phyloP scores from a whole-genome alignment of 2,329 filamentous ascomycete genomes.

The Verticillium klebahnii region DNA sequence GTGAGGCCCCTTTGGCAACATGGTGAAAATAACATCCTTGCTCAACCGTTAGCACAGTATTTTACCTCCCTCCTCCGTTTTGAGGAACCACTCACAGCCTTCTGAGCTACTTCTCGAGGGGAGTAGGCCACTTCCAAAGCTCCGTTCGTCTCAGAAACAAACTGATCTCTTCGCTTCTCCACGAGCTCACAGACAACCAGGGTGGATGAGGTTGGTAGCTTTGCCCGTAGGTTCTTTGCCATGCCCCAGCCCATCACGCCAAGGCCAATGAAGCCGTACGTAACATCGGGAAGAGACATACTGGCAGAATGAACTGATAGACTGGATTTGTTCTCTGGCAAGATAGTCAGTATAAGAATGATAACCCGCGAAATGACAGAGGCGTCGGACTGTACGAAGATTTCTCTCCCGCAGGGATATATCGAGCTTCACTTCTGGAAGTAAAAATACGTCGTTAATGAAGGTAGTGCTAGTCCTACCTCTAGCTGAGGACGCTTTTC shows the following conservation, averaged over 20 bases:
- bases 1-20: neutral
- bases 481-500: no score
- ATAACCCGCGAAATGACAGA: no score
- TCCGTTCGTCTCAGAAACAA: neutral
- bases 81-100: neutral
- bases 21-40: neutral
- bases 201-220: slow-evolving; percentile 16
- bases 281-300: neutral
- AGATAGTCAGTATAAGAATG: no score
- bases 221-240: slow-evolving; percentile 25
- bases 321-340: no score
- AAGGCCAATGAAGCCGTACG: slow-evolving; percentile 17
- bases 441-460: no score
- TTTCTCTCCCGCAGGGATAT: no score
- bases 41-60: neutral
- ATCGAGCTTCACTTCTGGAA: no score
- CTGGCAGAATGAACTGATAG: no score
- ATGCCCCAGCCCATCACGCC: slow-evolving; percentile 30
- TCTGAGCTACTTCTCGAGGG: neutral
- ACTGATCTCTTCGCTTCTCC: neutral
- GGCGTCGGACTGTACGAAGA: no score
- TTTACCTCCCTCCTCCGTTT: no score
- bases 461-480: no score
- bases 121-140: neutral
- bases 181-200: slow-evolving; percentile 23